These are phyloP conservation scores for Thalia dealbata DNA, from an alignment of 176 grass and related monocot genomes.

Conservation along the genomic window DNA sequence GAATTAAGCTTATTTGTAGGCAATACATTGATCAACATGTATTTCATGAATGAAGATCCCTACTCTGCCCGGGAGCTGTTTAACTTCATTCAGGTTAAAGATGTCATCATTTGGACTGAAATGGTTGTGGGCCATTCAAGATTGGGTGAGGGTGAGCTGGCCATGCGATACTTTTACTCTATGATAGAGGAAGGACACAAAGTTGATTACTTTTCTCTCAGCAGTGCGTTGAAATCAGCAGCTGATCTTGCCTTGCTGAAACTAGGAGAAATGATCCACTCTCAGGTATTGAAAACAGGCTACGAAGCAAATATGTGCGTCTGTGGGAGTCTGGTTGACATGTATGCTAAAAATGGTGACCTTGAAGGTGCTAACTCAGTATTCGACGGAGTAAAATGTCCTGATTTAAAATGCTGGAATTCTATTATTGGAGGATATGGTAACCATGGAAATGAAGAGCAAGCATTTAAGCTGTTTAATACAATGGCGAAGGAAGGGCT, in stretches of 20 bases:
- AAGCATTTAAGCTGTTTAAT: slow-evolving; percentile 64
- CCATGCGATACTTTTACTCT: slow-evolving; percentile 51
- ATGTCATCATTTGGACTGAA: slow-evolving; percentile 93
- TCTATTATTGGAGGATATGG: slow-evolving; percentile 74
- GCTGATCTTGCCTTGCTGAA: slow-evolving; percentile 58
- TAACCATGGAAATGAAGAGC: slow-evolving; percentile 50
- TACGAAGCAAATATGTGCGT: slow-evolving; percentile 61
- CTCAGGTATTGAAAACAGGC: slow-evolving; percentile 54
- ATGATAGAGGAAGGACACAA: slow-evolving; percentile 59
- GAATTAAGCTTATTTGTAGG: slow-evolving; percentile 55
- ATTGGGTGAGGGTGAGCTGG: slow-evolving; percentile 56
- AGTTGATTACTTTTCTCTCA: slow-evolving; percentile 80
- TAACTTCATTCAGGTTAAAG: slow-evolving; percentile 36
- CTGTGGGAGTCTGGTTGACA: slow-evolving; percentile 68
- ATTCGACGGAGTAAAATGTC: slow-evolving; percentile 40
- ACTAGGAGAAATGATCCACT: slow-evolving; percentile 73
- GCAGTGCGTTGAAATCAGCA: slow-evolving; percentile 57
- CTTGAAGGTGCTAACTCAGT: slow-evolving; percentile 35
- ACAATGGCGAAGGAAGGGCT: slow-evolving; percentile 50
- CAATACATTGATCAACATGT: slow-evolving; percentile 87
- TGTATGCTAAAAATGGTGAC: slow-evolving; percentile 75
- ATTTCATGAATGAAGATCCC: slow-evolving; percentile 57
- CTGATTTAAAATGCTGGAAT: slow-evolving; percentile 94
- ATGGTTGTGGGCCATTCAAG: slow-evolving; percentile 76
- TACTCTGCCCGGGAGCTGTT: slow-evolving; percentile 48